Base-by-base conservation (phyloP, 140 eudicot genomes). In the Ambrosia hybrid region DNA sequence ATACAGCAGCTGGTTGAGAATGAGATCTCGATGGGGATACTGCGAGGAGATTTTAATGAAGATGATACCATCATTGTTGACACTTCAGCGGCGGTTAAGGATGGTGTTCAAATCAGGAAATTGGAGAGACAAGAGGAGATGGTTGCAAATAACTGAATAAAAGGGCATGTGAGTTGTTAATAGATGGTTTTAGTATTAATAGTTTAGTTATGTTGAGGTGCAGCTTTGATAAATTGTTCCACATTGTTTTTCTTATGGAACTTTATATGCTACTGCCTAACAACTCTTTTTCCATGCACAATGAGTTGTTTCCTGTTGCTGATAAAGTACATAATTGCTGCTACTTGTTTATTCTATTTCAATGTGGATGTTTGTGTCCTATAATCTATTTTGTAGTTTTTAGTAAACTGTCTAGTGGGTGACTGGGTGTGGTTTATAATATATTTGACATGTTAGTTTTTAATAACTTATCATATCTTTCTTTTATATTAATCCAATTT, bases 1-100 rank as follows among this genome's bases (percentile, higher is more conserved):
- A 93, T 93, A 53, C 97, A 93, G 57, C 98, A 93, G 62, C 70
- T 90, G 94, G 91, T 90, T 49, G 98, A 93, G 84, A 93, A 93
- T 17, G 93, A 93, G 72, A 78, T 93, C n/a, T 83, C 98, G 2
- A 84, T 90, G 94, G 82, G 88, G 68, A 73, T 93, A 30, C 17
- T 93, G 8, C 72, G 80, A 70, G 98, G 97, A 16, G 91, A 87
- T 59, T 80, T 81, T 13, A 81, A 81, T 56, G 98, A 93, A 78
- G 98, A 87, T 0, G 97, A 90, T 69, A 51, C 85, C 0, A 73
- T 93, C 5, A 43, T 93, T 4, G 74, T 93, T 0, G 98, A 90
- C 30, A 75, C 67, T 52, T 87, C 88, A 3, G 46, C 83, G 1
- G 55, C 70, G 1, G 65, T 73, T 33, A 75, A 79, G 66, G 88